Evolutionary conservation across 306 rosid species (phyloP), one percentile per base, ranked within the genome.

Genomic region (Erythrophleum fordii): DNA sequence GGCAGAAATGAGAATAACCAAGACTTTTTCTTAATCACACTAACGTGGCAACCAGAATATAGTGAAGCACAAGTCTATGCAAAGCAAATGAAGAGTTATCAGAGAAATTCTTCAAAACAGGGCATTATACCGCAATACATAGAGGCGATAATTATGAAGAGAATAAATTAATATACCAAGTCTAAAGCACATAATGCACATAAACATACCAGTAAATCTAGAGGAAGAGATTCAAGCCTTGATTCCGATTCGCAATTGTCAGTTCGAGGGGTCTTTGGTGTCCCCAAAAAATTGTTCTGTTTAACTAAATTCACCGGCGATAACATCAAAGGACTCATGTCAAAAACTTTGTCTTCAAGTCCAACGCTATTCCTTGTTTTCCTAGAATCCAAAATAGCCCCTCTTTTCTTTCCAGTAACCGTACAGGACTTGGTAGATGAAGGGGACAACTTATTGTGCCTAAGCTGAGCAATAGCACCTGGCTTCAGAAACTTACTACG

Each of bases 171-270:
- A 53, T 35, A 22, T 5, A 73, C 23, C 48, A 20, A 20, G 29
- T 35, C 0, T 8, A 17, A 61, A 61, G 20, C 14, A 61, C 7
- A n/a, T n/a, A 64, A 59, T 13, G n/a, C 37, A 13, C 16, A 3
- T 9, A 46, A 72, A 67, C 70, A 81, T 90, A 95, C 98, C 97
- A 92, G 81, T 69, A 95, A 77, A 77, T 92, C 98, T 86, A 88
- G 85, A 9, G 97, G 97, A 42, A 95, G 95, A 56, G 94, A 91
- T 86, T 95, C 97, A 1, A 95, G 92, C 77, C 88, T 85, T 0
- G 97, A 95, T 48, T 92, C 97, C 0, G 91, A 90, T 11, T 44
- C 67, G 5, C 86, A 85, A 46, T 83, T 86, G n/a, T 92, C 97
- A 20, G 68, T 18, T 12, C 87, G 76, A 17, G 98, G 97, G 2